Conservation (phyloP, 345 rosid genomes). For the Sisymbrium irio region DNA sequence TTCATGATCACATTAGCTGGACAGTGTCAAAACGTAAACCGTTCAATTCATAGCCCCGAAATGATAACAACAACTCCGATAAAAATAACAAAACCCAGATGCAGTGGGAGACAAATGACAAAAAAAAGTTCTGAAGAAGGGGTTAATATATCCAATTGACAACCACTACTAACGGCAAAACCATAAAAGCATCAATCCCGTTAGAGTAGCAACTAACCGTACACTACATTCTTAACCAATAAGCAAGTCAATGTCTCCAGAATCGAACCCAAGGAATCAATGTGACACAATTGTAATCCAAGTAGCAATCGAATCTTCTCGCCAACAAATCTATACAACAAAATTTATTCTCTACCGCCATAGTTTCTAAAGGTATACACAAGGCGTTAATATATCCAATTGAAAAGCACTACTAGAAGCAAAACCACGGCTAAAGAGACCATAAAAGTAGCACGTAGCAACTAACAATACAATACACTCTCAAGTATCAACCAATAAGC, state of each 20-base stretch:
- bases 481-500: no score
- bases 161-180: constrained; percentile 5
- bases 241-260: constrained; percentile 15
- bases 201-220: constrained; percentile 8
- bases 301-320: neutral
- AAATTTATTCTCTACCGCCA: neutral
- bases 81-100: neutral
- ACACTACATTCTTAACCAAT: constrained; percentile 13
- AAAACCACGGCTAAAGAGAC: no score
- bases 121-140: neutral
- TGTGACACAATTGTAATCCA: constrained; percentile 8
- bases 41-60: neutral
- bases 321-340: constrained; percentile 11
- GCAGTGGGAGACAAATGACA: neutral
- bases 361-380: no score
- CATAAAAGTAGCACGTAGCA: no score
- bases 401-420: no score
- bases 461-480: no score
- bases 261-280: constrained; percentile 3
- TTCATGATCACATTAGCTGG: neutral
- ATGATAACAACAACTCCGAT: neutral
- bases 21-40: neutral
- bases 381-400: no score
- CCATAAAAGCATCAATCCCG: constrained; percentile 4
- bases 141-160: neutral